Conservation (phyloP, 2,329 filamentous ascomycete species). For the Monascus ruber region DNA sequence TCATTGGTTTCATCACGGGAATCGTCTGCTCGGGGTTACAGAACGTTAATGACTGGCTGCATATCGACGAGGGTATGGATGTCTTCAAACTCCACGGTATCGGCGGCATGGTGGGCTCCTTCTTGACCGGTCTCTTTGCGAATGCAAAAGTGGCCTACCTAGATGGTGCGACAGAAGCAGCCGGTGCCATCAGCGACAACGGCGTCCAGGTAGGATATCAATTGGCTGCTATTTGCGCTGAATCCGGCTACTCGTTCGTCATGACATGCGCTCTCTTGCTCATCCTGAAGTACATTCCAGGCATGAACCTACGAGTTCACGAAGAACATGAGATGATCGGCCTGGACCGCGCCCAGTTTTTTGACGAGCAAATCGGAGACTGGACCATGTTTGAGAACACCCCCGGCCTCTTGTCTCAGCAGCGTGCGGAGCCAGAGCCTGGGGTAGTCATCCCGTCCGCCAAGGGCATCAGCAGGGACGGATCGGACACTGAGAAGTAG, state of each 20-base stretch:
- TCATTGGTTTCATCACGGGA: conserved; percentile 46
- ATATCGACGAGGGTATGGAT: conserved; percentile 48
- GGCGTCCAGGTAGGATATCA: conserved; percentile 46
- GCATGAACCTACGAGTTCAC: conserved; percentile 42
- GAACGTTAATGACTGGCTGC: conserved; percentile 43
- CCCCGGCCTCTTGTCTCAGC: background rate
- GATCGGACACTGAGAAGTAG: too few species aligned
- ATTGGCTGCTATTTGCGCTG: conserved; percentile 45
- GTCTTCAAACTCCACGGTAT: conserved; percentile 50
- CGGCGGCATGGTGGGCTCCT: conserved; percentile 47
- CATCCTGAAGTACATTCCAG: conserved; percentile 44
- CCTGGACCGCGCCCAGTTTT: conserved; percentile 44
- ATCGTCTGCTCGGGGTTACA: conserved; percentile 40
- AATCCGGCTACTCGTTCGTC: conserved; percentile 42
- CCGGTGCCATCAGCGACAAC: conserved; percentile 44
- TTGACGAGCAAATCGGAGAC: conserved; percentile 46
- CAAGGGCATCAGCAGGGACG: too few species aligned
- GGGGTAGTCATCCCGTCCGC: too few species aligned
- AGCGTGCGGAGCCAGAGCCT: too few species aligned
- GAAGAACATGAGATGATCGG: conserved; percentile 47
- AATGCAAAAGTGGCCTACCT: conserved; percentile 31
- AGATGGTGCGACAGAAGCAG: conserved; percentile 37
- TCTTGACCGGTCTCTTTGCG: conserved; percentile 49
- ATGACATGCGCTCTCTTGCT: conserved; percentile 42
- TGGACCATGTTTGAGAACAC: conserved; percentile 28